phyloP scores from a whole-genome alignment of 75 land plant species.

The Selaginella tamariscina region DNA sequence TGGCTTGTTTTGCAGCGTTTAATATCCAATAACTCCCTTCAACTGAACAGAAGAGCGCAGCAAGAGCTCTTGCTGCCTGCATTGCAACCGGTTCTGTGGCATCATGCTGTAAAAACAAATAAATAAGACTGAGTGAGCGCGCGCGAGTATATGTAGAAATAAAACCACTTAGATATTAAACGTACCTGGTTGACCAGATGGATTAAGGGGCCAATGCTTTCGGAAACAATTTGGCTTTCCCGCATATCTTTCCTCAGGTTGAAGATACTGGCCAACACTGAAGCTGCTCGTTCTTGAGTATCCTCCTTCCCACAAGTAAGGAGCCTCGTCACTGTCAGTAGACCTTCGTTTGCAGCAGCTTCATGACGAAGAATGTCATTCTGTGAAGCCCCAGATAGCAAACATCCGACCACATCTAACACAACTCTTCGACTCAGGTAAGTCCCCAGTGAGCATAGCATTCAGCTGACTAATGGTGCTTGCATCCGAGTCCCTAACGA shows the following conservation, averaged over 20 bases:
- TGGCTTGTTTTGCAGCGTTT: constrained; percentile 49
- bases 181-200: constrained; percentile 37
- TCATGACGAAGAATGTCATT: constrained; percentile 72
- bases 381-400: constrained; percentile 76
- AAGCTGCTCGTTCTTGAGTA: constrained; percentile 83
- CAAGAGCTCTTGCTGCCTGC: constrained; percentile 71
- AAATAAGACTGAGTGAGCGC: too few species aligned
- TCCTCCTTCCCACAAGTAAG: constrained; percentile 53
- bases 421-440: constrained; percentile 90
- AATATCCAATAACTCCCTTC: constrained; percentile 57
- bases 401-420: constrained; percentile 85
- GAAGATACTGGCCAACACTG: constrained; percentile 74
- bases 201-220: constrained; percentile 41
- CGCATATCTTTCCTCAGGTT: constrained; percentile 63
- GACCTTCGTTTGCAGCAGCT: constrained; percentile 85
- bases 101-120: too few species aligned
- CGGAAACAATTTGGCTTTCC: constrained; percentile 65
- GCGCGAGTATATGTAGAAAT: too few species aligned
- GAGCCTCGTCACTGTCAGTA: constrained; percentile 75
- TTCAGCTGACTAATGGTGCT: constrained; percentile 90
- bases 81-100: constrained; percentile 51
- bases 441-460: constrained; percentile 80
- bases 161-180: too few species aligned
- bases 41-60: constrained; percentile 74
- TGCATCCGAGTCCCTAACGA: constrained; percentile 88